Evolutionary conservation across 208 protist species (phyloP).

Genomic region (Herpetomonas samuelpessoai): DNA sequence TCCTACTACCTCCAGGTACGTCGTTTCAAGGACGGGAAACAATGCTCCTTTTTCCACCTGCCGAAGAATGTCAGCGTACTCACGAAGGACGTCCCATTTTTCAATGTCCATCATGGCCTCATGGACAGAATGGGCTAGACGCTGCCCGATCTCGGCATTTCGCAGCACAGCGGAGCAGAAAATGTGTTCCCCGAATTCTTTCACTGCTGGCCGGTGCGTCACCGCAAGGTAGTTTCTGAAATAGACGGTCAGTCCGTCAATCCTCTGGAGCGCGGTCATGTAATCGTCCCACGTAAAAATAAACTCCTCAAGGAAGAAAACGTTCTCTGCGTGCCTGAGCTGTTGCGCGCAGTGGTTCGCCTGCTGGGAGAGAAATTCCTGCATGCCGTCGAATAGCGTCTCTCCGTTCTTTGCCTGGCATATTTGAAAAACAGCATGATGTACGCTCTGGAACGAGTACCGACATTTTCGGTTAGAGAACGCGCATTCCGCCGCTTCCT

Average conservation of each 20-base stretch:
- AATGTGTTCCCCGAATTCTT: conserved; percentile 42
- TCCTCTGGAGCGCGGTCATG: conserved; percentile 33
- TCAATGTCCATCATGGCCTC: neutral
- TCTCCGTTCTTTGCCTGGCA: conserved; percentile 47
- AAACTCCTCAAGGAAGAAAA: conserved; percentile 36
- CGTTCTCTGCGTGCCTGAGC: conserved; percentile 14
- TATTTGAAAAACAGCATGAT: conserved; percentile 73
- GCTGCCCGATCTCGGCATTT: conserved; percentile 2
- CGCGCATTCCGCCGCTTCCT: conserved; percentile 45
- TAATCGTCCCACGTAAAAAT: conserved; percentile 48
- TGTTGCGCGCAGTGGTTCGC: conserved; percentile 24
- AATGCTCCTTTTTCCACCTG: neutral
- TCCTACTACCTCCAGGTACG: conserved; percentile 8
- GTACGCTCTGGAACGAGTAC: conserved; percentile 75
- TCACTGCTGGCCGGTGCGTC: conserved; percentile 32
- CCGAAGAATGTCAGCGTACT: neutral
- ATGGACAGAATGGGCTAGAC: neutral
- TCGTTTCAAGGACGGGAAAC: neutral
- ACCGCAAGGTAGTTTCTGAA: conserved; percentile 48
- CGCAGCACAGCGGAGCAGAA: conserved; percentile 32
- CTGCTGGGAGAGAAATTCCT: conserved; percentile 34
- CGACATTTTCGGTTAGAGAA: conserved; percentile 37
- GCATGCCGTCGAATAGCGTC: conserved; percentile 36
- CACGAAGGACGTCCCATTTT: neutral
- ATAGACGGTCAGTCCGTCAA: conserved; percentile 56